phyloP scores from a whole-genome alignment of 345 rosid species.

The Cochlearia excelsa region DNA sequence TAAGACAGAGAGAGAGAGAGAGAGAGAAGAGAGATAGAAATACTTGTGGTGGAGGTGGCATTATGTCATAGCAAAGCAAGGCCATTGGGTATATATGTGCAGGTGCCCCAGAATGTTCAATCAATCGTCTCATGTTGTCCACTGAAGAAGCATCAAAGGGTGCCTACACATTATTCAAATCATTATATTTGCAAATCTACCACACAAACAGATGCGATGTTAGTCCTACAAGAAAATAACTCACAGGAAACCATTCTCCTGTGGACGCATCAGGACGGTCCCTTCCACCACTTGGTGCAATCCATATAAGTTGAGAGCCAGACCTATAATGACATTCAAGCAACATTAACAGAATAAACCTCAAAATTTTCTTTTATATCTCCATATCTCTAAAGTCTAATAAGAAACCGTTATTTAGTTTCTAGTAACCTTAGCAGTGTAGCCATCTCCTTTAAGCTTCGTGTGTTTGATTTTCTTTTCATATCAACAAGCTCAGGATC shows the following conservation, averaged over 20 bases:
- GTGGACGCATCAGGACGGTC: slow-evolving; percentile 89
- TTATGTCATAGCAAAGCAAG: slow-evolving; percentile 76
- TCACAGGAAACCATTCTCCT: slow-evolving; percentile 82
- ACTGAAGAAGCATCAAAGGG: slow-evolving; percentile 85
- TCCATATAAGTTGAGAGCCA: slow-evolving; percentile 86
- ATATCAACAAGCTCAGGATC: slow-evolving; percentile 80
- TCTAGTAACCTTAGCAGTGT: slow-evolving; percentile 57
- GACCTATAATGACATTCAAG: slow-evolving; percentile 44
- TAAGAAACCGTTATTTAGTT: background rate
- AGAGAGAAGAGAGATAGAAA: slow-evolving; percentile 13
- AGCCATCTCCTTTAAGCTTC: slow-evolving; percentile 97
- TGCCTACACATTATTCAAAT: slow-evolving; percentile 54
- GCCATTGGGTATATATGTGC: slow-evolving; percentile 82
- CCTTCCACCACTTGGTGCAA: slow-evolving; percentile 98
- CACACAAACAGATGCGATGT: slow-evolving; percentile 2
- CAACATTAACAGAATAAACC: slow-evolving; percentile 17
- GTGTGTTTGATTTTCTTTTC: slow-evolving; percentile 85
- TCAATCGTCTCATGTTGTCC: slow-evolving; percentile 91
- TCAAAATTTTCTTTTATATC: background rate
- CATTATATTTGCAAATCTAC: slow-evolving; percentile 36
- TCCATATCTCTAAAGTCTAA: background rate
- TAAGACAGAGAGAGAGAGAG: background rate
- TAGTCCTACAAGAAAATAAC: slow-evolving; percentile 31
- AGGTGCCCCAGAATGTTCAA: slow-evolving; percentile 74
- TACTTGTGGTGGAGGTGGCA: slow-evolving; percentile 94